These are phyloP conservation scores for Kwoniella sp. DNA, from an alignment of 768 basidiomycete genomes.

Conservation along the genomic window DNA sequence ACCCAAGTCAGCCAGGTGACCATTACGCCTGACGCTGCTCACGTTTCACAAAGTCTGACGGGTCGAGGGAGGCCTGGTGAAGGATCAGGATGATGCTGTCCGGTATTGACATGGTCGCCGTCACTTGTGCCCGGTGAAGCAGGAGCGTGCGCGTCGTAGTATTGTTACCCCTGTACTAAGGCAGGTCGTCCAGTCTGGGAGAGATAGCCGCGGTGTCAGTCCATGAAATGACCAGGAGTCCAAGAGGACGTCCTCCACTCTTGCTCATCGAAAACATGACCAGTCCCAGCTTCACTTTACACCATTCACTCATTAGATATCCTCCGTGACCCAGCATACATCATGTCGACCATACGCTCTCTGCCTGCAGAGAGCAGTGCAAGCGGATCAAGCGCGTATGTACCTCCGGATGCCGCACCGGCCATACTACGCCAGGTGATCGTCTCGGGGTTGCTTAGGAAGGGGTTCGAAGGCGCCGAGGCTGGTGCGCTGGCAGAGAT, in stretches of 20 bases:
- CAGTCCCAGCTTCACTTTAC: too few species aligned
- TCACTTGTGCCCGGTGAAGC: too few species aligned
- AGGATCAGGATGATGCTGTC: slow-evolving; percentile 30
- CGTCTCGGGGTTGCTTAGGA: slow-evolving; percentile 19
- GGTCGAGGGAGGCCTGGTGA: slow-evolving; percentile 16
- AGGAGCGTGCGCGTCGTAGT: too few species aligned
- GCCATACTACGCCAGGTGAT: slow-evolving; percentile 26
- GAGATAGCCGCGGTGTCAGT: too few species aligned
- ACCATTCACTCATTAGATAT: too few species aligned
- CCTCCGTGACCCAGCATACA: too few species aligned
- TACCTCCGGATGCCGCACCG: slow-evolving; percentile 20
- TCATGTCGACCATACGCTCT: slow-evolving; percentile 6
- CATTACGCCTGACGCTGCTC: neutral
- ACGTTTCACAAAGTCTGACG: slow-evolving; percentile 23
- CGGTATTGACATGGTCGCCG: too few species aligned
- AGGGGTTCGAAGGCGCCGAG: slow-evolving; percentile 38
- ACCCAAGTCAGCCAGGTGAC: neutral
- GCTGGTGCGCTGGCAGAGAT: slow-evolving; percentile 38
- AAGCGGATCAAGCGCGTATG: slow-evolving; percentile 2
- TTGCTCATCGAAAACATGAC: neutral
- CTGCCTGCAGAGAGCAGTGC: neutral
- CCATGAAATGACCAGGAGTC: too few species aligned
- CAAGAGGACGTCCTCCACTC: slow-evolving; percentile 11
- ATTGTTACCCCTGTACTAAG: too few species aligned
- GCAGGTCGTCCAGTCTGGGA: too few species aligned